A percentile compares a stretch with the other conserved stretches of the same genome.
Conservation (phyloP, 495 filamentous ascomycete genomes). For the Hyaloscypha bicolor region DNA sequence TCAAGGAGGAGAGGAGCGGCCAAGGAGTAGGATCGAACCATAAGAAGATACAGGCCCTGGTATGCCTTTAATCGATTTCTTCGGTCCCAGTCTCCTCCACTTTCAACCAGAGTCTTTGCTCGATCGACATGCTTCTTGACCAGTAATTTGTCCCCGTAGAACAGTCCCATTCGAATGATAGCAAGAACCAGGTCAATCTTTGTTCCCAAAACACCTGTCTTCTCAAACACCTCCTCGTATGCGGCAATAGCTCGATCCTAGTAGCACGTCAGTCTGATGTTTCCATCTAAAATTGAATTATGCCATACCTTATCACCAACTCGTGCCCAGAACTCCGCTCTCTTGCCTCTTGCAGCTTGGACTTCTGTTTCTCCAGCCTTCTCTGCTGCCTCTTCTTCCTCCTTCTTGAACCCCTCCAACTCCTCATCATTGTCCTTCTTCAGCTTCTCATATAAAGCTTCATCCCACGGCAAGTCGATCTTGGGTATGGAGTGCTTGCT, state of each 20-base stretch:
- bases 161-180: constrained; percentile 92
- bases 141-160: constrained; percentile 87
- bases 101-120: constrained; percentile 86
- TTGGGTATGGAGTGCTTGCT: constrained; percentile 61
- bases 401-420: constrained; percentile 88
- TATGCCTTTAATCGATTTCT: constrained; percentile 98
- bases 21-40: constrained; percentile 82
- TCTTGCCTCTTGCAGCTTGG: constrained; percentile 86
- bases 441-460: constrained; percentile 80
- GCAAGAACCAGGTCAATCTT: constrained; percentile 97
- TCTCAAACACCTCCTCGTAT: constrained; percentile 90
- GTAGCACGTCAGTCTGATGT: constrained; percentile 7
- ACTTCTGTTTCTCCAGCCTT: constrained; percentile 96
- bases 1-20: constrained; percentile 94
- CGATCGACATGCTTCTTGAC: constrained; percentile 94
- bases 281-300: constrained; percentile 9
- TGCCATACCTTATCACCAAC: constrained; percentile 88
- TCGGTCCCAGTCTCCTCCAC: constrained; percentile 96
- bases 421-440: constrained; percentile 88
- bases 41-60: constrained; percentile 91
- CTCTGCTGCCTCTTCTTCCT: constrained; percentile 92
- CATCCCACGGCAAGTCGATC: constrained; percentile 84
- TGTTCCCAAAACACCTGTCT: constrained; percentile 89
- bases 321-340: constrained; percentile 91
- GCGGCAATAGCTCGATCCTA: constrained; percentile 91